phyloP scores from a whole-genome alignment of 306 rosid species.

The Mimosa pudica region DNA sequence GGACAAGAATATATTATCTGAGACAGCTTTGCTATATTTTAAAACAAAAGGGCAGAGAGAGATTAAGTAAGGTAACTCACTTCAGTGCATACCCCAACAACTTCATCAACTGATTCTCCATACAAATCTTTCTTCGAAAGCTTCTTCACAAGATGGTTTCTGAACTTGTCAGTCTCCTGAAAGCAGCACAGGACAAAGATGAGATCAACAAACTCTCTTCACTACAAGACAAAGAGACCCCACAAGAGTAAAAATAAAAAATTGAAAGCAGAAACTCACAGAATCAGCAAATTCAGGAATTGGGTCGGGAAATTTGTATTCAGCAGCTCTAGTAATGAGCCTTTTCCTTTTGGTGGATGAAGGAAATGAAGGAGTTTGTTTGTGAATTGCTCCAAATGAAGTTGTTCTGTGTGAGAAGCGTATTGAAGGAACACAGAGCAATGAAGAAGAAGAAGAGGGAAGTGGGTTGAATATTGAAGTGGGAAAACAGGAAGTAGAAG shows the following conservation, averaged over 20 bases:
- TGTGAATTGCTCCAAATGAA: conserved; percentile 26
- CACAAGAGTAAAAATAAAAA: neutral
- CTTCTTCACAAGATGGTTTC: conserved; percentile 59
- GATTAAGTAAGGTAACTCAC: conserved; percentile 40
- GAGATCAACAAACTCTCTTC: neutral
- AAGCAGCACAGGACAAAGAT: conserved; percentile 20
- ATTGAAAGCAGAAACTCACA: conserved; percentile 44
- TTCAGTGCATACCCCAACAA: conserved; percentile 81
- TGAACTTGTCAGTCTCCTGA: conserved; percentile 78
- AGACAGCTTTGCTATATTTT: neutral
- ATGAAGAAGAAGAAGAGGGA: conserved; percentile 9
- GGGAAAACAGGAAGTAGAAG: conserved; percentile 31
- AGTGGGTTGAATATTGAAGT: conserved; percentile 27
- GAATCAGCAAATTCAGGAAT: conserved; percentile 87
- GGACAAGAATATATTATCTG: too few species aligned
- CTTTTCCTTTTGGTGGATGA: conserved; percentile 31
- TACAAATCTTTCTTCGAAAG: conserved; percentile 69
- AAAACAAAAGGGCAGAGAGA: neutral
- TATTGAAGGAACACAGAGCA: neutral
- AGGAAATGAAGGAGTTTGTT: conserved; percentile 37
- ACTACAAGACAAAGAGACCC: neutral
- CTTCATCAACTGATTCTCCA: conserved; percentile 69
- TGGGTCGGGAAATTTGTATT: conserved; percentile 93
- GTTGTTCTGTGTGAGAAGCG: conserved; percentile 31
- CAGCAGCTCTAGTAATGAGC: conserved; percentile 49